Conservation (phyloP, 2,329 filamentous ascomycete genomes). For the Colletotrichum filicis region DNA sequence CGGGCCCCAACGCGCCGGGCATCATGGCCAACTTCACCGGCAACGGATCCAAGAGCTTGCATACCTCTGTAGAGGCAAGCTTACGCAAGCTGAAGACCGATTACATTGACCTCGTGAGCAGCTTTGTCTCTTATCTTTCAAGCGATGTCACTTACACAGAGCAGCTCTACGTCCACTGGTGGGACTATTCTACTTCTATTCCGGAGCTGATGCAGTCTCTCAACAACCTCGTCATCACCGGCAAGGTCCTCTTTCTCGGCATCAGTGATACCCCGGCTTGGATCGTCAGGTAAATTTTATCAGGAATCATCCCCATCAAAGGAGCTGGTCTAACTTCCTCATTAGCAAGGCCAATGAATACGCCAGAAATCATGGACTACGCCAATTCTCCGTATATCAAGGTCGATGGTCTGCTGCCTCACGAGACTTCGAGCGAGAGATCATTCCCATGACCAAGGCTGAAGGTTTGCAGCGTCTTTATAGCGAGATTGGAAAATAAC, state of each 20-base stretch:
- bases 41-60: constrained; percentile 71
- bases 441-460: constrained; percentile 71
- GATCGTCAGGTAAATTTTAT: constrained; percentile 61
- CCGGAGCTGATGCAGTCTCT: constrained; percentile 76
- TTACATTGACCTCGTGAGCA: constrained; percentile 72
- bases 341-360: constrained; percentile 72
- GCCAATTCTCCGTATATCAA: constrained; percentile 77
- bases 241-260: constrained; percentile 75
- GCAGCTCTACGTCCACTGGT: constrained; percentile 72
- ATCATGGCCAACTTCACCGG: constrained; percentile 66
- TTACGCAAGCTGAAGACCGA: constrained; percentile 71
- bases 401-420: constrained; percentile 70
- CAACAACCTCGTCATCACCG: constrained; percentile 67
- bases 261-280: constrained; percentile 77
- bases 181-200: constrained; percentile 74
- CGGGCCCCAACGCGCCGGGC: constrained; percentile 51
- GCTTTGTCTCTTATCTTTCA: background rate
- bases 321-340: background rate
- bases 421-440: constrained; percentile 78
- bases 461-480: constrained; percentile 50
- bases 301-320: background rate
- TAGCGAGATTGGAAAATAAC: background rate
- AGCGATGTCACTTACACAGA: constrained; percentile 1
- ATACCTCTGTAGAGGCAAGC: constrained; percentile 64
- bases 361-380: constrained; percentile 75